Evolutionary conservation across 345 rosid genomes (phyloP).

Genomic region (Citrus sp.): DNA sequence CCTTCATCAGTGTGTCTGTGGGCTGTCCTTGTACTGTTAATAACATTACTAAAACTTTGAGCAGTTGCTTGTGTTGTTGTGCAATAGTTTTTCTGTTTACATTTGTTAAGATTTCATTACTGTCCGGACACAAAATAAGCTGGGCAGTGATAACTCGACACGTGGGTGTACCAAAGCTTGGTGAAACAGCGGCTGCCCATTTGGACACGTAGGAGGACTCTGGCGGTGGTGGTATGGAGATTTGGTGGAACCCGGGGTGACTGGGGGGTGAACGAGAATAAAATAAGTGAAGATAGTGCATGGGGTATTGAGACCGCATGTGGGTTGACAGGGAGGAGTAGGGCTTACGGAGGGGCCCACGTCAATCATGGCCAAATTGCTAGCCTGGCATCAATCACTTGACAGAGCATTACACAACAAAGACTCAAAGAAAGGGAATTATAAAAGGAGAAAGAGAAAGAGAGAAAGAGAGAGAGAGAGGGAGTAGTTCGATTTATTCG

Average conservation of each 20-base stretch:
- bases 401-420: conserved; percentile 38
- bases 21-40: background rate
- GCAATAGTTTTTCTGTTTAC: background rate
- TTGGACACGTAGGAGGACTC: background rate
- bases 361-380: conserved; percentile 52
- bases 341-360: conserved; percentile 34
- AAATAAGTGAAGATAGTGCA: conserved; percentile 23
- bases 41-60: conserved; percentile 7
- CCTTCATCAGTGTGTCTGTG: conserved; percentile 5
- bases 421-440: background rate
- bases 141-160: conserved; percentile 13
- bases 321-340: conserved; percentile 52
- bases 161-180: background rate
- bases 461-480: background rate
- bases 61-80: background rate
- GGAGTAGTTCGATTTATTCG: background rate
- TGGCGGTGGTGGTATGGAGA: background rate
- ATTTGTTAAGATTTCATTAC: conserved; percentile 18
- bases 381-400: conserved; percentile 56
- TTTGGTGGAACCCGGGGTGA: conserved; percentile 4
- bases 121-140: conserved; percentile 10
- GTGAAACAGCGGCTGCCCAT: background rate
- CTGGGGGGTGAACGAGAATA: background rate
- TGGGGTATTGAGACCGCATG: conserved; percentile 48
- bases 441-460: background rate